These are phyloP conservation scores for Colletotrichum graminicola DNA, from an alignment of 2,329 filamentous ascomycete species.

Conservation along the genomic window DNA sequence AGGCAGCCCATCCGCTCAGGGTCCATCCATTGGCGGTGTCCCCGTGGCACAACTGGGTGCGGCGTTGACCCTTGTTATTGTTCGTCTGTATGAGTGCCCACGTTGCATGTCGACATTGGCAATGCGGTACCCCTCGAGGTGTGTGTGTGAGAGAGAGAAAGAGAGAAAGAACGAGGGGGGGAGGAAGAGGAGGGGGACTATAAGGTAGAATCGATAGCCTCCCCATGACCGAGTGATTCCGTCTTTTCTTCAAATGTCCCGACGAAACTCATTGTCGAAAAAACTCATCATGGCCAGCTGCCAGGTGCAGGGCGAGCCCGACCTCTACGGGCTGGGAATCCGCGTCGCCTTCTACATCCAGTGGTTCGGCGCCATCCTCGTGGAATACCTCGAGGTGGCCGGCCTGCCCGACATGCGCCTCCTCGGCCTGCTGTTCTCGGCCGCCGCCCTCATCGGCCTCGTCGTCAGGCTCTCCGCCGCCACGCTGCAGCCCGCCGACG, in stretches of 20 bases:
- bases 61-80: constrained; percentile 24
- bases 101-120: constrained; percentile 30
- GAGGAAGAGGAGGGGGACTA: background rate
- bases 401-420: constrained; percentile 49
- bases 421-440: constrained; percentile 50
- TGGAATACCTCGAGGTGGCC: constrained; percentile 49
- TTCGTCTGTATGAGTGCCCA: constrained; percentile 23
- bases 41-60: constrained; percentile 16
- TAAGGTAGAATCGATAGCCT: constrained; percentile 13
- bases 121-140: constrained; percentile 5
- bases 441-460: constrained; percentile 45
- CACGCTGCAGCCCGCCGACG: constrained; percentile 48
- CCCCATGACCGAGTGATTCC: background rate
- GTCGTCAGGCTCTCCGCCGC: constrained; percentile 45
- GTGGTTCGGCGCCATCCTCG: constrained; percentile 51
- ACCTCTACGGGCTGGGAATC: constrained; percentile 53
- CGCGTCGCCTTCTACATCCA: constrained; percentile 52
- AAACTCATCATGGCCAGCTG: constrained; percentile 45
- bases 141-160: background rate
- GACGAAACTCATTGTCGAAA: background rate
- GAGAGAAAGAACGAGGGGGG: too few species aligned
- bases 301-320: constrained; percentile 46
- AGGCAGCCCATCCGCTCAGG: constrained; percentile 15
- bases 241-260: background rate
- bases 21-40: constrained; percentile 25